Conservation (phyloP, 2,329 filamentous ascomycete genomes). For the Coniochaeta hoffmannii region DNA sequence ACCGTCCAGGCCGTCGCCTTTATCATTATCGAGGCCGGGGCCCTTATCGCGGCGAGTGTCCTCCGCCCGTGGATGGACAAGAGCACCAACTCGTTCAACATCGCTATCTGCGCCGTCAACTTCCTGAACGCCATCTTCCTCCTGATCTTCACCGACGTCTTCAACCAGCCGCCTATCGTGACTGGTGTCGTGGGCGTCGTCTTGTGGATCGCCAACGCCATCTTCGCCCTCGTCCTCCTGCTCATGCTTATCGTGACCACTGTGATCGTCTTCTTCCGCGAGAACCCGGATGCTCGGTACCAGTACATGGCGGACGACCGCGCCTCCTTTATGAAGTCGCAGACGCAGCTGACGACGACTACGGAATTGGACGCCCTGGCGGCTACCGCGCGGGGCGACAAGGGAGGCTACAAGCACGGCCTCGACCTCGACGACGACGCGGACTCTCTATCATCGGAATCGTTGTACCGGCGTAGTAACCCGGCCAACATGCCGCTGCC, state of each 20-base stretch:
- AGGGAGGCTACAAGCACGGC: constrained; percentile 1
- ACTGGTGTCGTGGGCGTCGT: constrained; percentile 83
- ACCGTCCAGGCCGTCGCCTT: constrained; percentile 75
- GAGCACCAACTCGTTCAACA: constrained; percentile 95
- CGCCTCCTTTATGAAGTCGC: constrained; percentile 95
- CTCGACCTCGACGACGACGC: constrained; percentile 23
- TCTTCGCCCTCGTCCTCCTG: constrained; percentile 73
- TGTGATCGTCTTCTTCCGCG: constrained; percentile 61
- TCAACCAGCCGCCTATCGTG: constrained; percentile 75
- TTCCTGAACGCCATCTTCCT: constrained; percentile 87
- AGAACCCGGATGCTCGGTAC: constrained; percentile 92
- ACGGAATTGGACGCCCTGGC: constrained; percentile 88
- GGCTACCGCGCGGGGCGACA: constrained; percentile 72
- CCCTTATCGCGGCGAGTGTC: constrained; percentile 70
- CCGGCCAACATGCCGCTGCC: constrained; percentile 14
- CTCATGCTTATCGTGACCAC: constrained; percentile 75
- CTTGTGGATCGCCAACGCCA: constrained; percentile 81
- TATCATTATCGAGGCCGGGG: constrained; percentile 72
- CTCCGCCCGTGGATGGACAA: constrained; percentile 98
- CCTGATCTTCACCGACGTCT: constrained; percentile 80
- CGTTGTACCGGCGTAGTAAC: constrained; percentile 36
- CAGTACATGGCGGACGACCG: constrained; percentile 95
- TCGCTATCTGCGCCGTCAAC: constrained; percentile 82
- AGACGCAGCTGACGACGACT: constrained; percentile 66
- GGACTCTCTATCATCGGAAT: constrained; percentile 57